phyloP scores from a whole-genome alignment of 192 early-diverging fungal genomes.

The Chytriomyces confervae region DNA sequence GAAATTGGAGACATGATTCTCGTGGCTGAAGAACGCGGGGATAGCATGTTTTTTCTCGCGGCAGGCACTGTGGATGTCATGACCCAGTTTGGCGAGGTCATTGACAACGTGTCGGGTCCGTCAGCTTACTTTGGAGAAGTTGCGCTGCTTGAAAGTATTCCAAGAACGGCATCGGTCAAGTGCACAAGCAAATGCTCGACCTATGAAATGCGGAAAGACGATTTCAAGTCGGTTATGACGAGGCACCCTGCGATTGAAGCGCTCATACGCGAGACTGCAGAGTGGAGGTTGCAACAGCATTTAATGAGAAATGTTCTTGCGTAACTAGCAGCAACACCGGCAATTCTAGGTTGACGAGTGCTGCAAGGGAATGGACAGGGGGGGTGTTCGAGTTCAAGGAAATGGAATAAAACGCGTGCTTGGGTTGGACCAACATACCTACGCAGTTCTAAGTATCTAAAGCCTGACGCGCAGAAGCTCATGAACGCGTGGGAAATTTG shows the following conservation, averaged over 20 bases:
- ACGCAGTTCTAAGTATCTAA: too few relatives aligned
- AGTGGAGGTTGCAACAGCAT: conserved; percentile 51
- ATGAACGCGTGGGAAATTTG: too few relatives aligned
- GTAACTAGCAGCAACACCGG: background rate
- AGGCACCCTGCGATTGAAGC: conserved; percentile 44
- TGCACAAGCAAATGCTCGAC: conserved; percentile 46
- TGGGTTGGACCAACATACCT: too few relatives aligned
- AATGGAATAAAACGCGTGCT: too few relatives aligned
- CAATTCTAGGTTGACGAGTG: too few relatives aligned
- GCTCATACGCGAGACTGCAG: conserved; percentile 45
- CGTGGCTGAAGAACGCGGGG: conserved; percentile 34
- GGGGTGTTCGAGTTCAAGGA: too few relatives aligned
- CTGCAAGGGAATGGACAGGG: too few relatives aligned
- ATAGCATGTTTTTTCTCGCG: conserved; percentile 64
- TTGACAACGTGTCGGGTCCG: conserved; percentile 47
- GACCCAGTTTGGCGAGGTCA: conserved; percentile 53
- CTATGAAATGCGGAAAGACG: conserved; percentile 42
- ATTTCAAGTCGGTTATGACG: conserved; percentile 39
- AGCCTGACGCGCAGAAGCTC: too few relatives aligned
- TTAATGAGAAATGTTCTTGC: conserved; percentile 52
- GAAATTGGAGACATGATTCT: conserved; percentile 43
- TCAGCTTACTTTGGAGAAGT: conserved; percentile 63
- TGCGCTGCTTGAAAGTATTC: conserved; percentile 57
- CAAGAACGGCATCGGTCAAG: conserved; percentile 53
- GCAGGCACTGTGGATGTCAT: conserved; percentile 56